Evolutionary conservation across 1,284 basidiomycete genomes (phyloP), one percentile per base, ranked within the genome.

Genomic region (Xanthoconium separans): DNA sequence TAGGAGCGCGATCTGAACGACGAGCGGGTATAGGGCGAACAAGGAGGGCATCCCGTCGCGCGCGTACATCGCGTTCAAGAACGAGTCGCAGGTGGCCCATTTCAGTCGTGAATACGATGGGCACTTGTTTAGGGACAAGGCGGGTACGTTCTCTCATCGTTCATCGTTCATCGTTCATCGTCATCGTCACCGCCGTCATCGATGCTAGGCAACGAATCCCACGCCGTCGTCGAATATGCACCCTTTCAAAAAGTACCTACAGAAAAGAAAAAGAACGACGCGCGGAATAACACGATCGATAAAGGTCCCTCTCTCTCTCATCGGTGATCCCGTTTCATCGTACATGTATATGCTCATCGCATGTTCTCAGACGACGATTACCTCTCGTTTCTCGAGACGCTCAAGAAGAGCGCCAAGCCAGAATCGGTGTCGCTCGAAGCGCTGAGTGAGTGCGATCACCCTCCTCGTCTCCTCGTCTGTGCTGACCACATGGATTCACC

Each of bases 91-190:
- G 5, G 74, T 98, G 11, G 80, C 89, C 6, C 70, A 72, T 2
- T 98, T 99, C 64, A 90, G 91, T 65, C 77, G 79, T 22, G 91
- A 82, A 22, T 99, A 94, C 64, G 93, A 98, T 65, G 95, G 95
- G 0, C 95, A 98, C 75, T 55, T 91, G 33, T 98, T 96, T 68
- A 80, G 89, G 58, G 93, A 98, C 70, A 95, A 95, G 77, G 80
- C 90, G 60, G 95, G 95, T 93, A 59, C 3, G 59, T 47, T n/a
- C 18, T 18, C 11, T 22, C 13, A 20, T 10, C 8, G 7, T 34
- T 13, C 8, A n/a, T 34, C 15, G 22, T 22, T 4, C 22, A 2
- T 22, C 22, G 22, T 22, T 4, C 22, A 13, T 15, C 6, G 6
- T 34, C 13, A 13, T 15, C 33, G 13, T 13, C 13, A 15, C 15